Conservation (phyloP, 768 basidiomycete genomes). For the Mycena metata region DNA sequence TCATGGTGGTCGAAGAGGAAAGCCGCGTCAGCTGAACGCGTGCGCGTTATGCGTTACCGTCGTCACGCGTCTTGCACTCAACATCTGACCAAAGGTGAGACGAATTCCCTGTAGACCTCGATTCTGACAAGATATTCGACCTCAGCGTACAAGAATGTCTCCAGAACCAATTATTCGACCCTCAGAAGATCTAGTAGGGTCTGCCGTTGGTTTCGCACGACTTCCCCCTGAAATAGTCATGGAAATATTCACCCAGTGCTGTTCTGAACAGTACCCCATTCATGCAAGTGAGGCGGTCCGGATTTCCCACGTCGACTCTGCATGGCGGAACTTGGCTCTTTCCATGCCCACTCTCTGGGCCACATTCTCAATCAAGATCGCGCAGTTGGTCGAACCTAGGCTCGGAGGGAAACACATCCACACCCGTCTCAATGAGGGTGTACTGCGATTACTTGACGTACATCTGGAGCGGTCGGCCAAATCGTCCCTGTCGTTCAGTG, state of each 20-base stretch:
- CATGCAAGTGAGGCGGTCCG: slow-evolving; percentile 7
- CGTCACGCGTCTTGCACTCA: not conserved
- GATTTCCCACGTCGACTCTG: slow-evolving; percentile 9
- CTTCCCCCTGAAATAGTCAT: slow-evolving; percentile 30
- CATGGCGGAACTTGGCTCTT: slow-evolving; percentile 16
- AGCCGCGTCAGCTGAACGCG: slow-evolving; percentile 40
- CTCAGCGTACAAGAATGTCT: too few species aligned
- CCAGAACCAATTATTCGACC: too few species aligned
- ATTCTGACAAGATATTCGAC: too few species aligned
- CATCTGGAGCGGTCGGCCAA: slow-evolving; percentile 26
- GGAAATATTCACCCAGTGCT: slow-evolving; percentile 20
- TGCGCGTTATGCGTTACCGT: too few species aligned
- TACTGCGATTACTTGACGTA: slow-evolving; percentile 12
- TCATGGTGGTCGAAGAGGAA: slow-evolving; percentile 64
- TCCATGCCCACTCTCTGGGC: slow-evolving; percentile 30
- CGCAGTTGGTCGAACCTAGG: not conserved
- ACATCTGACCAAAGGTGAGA: not conserved
- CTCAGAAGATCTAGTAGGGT: not conserved
- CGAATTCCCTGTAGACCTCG: not conserved
- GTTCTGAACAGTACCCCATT: slow-evolving; percentile 13
- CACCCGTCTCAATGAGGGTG: not conserved
- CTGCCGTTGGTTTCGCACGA: not conserved
- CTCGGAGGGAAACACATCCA: not conserved
- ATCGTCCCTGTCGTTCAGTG: slow-evolving; percentile 21
- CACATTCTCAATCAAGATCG: slow-evolving; percentile 23